These are phyloP conservation scores for Excoecaria cochinchinensis DNA, from an alignment of 345 rosid species.

Conservation along the genomic window DNA sequence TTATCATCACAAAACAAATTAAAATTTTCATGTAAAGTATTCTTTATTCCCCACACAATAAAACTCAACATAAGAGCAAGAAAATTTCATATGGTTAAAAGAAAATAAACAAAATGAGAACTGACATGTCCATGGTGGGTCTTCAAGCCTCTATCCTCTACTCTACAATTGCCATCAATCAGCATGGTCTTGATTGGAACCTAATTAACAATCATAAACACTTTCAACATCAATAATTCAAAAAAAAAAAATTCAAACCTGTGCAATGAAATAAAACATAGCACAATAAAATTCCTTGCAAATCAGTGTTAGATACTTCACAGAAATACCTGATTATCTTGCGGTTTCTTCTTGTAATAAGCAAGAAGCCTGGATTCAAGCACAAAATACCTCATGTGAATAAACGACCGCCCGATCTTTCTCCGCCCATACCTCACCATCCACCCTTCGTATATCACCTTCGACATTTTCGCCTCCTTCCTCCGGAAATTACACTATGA, in stretches of 20 bases:
- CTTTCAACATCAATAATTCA: background rate
- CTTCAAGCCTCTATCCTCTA: conserved; percentile 99
- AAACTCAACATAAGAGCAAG: too few relatives aligned
- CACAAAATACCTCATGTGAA: conserved; percentile 96
- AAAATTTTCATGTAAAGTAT: too few relatives aligned
- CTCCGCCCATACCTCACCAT: conserved; percentile 98
- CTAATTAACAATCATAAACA: conserved; percentile 35
- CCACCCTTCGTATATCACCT: conserved; percentile 96
- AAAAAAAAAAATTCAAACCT: background rate
- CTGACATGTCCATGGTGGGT: conserved; percentile 95
- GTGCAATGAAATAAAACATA: background rate
- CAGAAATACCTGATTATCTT: conserved; percentile 69
- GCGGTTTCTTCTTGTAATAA: conserved; percentile 97
- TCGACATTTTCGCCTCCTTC: conserved; percentile 48
- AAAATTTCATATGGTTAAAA: background rate
- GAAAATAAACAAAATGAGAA: conserved; percentile 11
- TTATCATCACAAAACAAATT: too few relatives aligned
- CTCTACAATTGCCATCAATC: conserved; percentile 96
- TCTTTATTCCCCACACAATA: too few relatives aligned
- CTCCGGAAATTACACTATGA: conserved; percentile 1
- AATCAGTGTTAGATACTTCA: background rate
- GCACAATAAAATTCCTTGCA: background rate
- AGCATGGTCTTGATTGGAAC: conserved; percentile 95
- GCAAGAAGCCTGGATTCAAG: conserved; percentile 91
- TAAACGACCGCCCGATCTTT: conserved; percentile 93